Evolutionary conservation across 148 eudicot genomes (phyloP).

Genomic region (Agrostemma githago): DNA sequence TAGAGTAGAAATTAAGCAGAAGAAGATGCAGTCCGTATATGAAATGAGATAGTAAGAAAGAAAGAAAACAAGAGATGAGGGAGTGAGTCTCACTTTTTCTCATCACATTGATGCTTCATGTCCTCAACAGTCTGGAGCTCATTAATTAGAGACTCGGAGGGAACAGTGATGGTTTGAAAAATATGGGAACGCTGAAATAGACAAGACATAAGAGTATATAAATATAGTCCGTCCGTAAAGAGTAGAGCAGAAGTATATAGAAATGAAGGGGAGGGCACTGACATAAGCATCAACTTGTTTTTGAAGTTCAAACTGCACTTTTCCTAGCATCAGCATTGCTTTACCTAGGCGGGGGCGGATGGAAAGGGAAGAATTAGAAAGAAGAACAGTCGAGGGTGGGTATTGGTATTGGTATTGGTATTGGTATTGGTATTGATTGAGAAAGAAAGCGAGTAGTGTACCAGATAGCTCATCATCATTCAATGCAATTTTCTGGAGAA

Average conservation of each 20-base stretch:
- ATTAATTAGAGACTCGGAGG: slow-evolving; percentile 93
- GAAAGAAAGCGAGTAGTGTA: slow-evolving; percentile 22
- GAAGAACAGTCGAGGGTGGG: not conserved
- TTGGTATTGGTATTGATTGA: not conserved
- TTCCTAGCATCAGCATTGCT: slow-evolving; percentile 82
- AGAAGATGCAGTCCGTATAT: not conserved
- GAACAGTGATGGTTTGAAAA: slow-evolving; percentile 69
- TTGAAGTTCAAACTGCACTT: slow-evolving; percentile 81
- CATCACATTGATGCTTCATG: slow-evolving; percentile 81
- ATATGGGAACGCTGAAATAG: slow-evolving; percentile 80
- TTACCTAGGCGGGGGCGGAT: slow-evolving; percentile 48
- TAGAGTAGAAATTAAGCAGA: slow-evolving; percentile 14
- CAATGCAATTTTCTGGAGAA: slow-evolving; percentile 85
- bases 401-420: not conserved
- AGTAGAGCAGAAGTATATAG: not conserved
- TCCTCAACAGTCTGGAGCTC: slow-evolving; percentile 87
- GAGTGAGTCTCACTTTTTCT: slow-evolving; percentile 46
- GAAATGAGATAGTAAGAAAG: not conserved
- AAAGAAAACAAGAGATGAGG: not conserved
- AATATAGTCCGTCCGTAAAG: no score
- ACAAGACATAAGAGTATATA: not conserved
- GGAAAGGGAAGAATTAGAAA: no score
- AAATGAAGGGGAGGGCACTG: slow-evolving; percentile 22
- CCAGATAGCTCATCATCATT: slow-evolving; percentile 97
- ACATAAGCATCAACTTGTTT: slow-evolving; percentile 87